A percentile compares a stretch with the other conserved stretches of the same genome.
Conservation (phyloP, 2,329 filamentous ascomycete species). For the Clarireedia homoeocarpa region DNA sequence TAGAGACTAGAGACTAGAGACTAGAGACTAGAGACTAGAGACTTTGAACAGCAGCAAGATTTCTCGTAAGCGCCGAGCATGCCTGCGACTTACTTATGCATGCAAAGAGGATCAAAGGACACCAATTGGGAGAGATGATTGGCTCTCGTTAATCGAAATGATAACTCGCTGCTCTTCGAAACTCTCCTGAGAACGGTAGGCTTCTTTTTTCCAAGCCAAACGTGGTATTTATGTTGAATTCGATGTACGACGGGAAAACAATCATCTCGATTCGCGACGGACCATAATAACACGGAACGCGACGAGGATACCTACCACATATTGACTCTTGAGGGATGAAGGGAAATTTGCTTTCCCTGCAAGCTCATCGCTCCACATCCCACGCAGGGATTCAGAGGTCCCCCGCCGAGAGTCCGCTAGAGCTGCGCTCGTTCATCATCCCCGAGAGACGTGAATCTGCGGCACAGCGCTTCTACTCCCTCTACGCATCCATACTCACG, state of each 20-base stretch:
- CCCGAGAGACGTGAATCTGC: not conserved
- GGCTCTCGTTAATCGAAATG: not conserved
- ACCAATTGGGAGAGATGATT: not conserved
- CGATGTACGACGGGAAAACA: not conserved
- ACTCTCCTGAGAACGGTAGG: not conserved
- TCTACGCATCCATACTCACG: not conserved
- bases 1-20: too few species aligned
- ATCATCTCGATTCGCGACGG: not conserved
- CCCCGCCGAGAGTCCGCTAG: not conserved
- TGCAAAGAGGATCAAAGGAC: conserved; percentile 6
- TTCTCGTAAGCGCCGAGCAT: conserved; percentile 5
- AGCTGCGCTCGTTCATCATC: too few species aligned
- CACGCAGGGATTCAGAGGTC: not conserved
- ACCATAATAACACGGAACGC: not conserved
- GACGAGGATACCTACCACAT: too few species aligned
- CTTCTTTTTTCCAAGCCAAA: not conserved
- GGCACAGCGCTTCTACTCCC: conserved; percentile 5
- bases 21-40: too few species aligned
- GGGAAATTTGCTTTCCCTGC: too few species aligned
- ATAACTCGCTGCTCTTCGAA: too few species aligned
- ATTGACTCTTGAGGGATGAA: too few species aligned
- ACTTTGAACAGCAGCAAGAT: too few species aligned
- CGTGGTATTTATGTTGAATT: not conserved
- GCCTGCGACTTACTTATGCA: conserved; percentile 1
- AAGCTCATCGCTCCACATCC: not conserved